Evolutionary conservation across 345 rosid species (phyloP).

Genomic region (Boechera retrofracta): DNA sequence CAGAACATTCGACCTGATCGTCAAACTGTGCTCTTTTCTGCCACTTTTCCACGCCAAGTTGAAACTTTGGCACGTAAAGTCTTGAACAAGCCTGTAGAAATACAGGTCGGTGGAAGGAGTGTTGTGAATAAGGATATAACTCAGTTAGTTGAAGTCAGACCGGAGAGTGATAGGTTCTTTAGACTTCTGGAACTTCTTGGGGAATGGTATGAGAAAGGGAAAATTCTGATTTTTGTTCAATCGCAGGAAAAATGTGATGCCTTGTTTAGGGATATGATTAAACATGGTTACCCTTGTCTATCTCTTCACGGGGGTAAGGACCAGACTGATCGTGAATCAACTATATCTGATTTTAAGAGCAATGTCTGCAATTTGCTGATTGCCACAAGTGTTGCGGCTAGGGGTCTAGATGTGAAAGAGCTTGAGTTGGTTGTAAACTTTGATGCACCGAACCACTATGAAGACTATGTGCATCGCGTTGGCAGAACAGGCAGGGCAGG

Average conservation of each 20-base stretch:
- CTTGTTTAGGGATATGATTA: conserved; percentile 76
- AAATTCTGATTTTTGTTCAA: conserved; percentile 83
- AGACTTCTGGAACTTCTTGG: conserved; percentile 91
- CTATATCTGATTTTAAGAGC: conserved; percentile 89
- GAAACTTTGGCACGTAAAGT: conserved; percentile 92
- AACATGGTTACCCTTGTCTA: conserved; percentile 86
- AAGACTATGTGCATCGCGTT: conserved; percentile 97
- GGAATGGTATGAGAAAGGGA: conserved; percentile 97
- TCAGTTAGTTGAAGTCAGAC: conserved; percentile 91
- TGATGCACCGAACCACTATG: conserved; percentile 94
- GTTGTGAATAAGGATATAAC: conserved; percentile 94
- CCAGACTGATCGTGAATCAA: conserved; percentile 94
- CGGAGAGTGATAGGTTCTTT: conserved; percentile 83
- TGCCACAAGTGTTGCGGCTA: conserved; percentile 95
- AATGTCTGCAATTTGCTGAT: conserved; percentile 86
- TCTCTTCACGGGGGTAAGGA: conserved; percentile 98
- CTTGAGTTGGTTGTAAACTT: conserved; percentile 89
- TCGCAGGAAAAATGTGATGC: conserved; percentile 91
- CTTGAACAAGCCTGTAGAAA: conserved; percentile 79
- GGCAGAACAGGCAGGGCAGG: conserved; percentile 99
- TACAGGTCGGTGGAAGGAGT: conserved; percentile 98
- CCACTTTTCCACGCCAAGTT: conserved; percentile 97
- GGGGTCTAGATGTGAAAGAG: conserved; percentile 98
- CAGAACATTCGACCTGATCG: conserved; percentile 96
- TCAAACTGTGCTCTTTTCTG: conserved; percentile 94